Evolutionary conservation across 1,139 yeast genomes (phyloP).

Genomic region (Hansenula lynferdii): DNA sequence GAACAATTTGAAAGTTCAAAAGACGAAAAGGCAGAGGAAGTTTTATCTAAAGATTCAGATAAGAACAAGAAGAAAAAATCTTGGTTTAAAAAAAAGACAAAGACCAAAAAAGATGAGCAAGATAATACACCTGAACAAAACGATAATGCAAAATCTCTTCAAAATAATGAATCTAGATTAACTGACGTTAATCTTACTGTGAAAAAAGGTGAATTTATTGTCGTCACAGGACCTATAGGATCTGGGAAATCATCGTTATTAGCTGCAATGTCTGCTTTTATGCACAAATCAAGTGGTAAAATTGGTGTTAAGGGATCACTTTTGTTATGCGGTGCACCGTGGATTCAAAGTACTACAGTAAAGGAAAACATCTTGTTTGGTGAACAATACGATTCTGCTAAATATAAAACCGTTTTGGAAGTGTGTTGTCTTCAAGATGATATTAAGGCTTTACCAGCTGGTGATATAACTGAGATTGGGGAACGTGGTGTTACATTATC

Average conservation of each 20-base stretch:
- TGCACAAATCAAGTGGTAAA: slow-evolving; percentile 37
- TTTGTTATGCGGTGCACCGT: slow-evolving; percentile 46
- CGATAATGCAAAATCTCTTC: too few species aligned
- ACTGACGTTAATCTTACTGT: slow-evolving; percentile 27
- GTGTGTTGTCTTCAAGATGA: slow-evolving; percentile 70
- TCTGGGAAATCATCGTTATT: slow-evolving; percentile 40
- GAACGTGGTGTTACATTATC: slow-evolving; percentile 87
- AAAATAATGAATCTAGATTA: background rate
- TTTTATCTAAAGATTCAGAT: too few species aligned
- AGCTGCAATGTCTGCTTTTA: slow-evolving; percentile 39
- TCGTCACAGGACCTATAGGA: slow-evolving; percentile 40
- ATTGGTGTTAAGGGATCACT: slow-evolving; percentile 28
- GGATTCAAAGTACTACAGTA: slow-evolving; percentile 84
- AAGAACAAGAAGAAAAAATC: too few species aligned
- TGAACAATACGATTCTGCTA: slow-evolving; percentile 41
- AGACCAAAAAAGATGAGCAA: background rate
- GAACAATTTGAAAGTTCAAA: slow-evolving; percentile 41
- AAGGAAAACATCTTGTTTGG: slow-evolving; percentile 75
- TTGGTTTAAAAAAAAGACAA: too few species aligned
- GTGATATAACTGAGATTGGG: slow-evolving; percentile 83
- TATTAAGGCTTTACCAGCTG: slow-evolving; percentile 65
- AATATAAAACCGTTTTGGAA: slow-evolving; percentile 50
- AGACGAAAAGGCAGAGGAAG: background rate
- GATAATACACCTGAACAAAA: too few species aligned
- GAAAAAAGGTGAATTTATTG: slow-evolving; percentile 34